These are phyloP conservation scores for Candida endomychidarum DNA, from an alignment of 805 yeast species.

Conservation along the genomic window DNA sequence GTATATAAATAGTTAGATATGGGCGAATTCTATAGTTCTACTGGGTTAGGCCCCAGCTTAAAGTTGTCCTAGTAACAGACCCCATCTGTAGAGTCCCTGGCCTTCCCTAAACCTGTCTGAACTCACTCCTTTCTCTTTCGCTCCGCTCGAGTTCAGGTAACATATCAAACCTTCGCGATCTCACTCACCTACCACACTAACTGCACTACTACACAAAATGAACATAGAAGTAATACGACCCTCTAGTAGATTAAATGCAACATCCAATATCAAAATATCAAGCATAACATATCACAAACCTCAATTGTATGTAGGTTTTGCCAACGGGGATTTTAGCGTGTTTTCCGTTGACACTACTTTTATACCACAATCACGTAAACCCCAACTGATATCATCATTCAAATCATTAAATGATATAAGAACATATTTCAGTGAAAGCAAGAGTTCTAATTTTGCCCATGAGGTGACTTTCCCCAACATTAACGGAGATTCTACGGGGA, in stretches of 20 bases:
- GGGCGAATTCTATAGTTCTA: no score
- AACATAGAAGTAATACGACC: slow-evolving; percentile 41
- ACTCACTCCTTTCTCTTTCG: no score
- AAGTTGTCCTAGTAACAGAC: no score
- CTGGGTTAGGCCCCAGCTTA: no score
- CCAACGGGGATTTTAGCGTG: slow-evolving; percentile 36
- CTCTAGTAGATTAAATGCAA: slow-evolving; percentile 31
- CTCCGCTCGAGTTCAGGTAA: no score
- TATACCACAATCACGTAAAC: slow-evolving; percentile 9
- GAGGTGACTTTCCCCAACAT: slow-evolving; percentile 21
- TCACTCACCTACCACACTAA: not conserved
- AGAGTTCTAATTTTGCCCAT: slow-evolving; percentile 16
- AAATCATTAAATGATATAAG: slow-evolving; percentile 28
- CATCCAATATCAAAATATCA: slow-evolving; percentile 21
- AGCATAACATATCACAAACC: slow-evolving; percentile 22
- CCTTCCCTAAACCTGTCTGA: no score
- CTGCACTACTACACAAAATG: slow-evolving; percentile 20
- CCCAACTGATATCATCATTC: slow-evolving; percentile 19
- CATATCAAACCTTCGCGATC: no score
- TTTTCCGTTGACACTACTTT: slow-evolving; percentile 19
- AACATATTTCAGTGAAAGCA: slow-evolving; percentile 13
- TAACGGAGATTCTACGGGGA: slow-evolving; percentile 14
- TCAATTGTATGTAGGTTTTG: slow-evolving; percentile 30
- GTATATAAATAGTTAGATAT: no score
- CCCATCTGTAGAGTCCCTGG: no score